These are phyloP conservation scores for Colletotrichum lupini DNA, from an alignment of 2,329 filamentous ascomycete genomes.

Conservation along the genomic window DNA sequence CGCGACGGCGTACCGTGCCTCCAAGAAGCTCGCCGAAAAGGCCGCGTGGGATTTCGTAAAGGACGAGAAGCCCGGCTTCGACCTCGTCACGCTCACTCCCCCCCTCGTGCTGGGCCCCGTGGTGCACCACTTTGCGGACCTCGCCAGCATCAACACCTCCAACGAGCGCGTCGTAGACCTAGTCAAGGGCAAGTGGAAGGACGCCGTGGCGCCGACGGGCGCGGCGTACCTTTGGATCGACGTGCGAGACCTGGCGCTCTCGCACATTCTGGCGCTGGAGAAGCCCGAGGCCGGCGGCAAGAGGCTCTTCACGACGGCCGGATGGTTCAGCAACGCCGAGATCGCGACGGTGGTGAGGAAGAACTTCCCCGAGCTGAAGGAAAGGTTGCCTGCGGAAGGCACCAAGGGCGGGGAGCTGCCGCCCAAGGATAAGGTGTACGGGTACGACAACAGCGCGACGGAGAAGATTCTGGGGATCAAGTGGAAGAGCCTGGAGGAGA, in stretches of 20 bases:
- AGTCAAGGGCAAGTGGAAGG: constrained; percentile 62
- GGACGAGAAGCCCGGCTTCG: constrained; percentile 55
- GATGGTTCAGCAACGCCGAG: constrained; percentile 58
- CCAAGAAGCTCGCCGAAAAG: constrained; percentile 65
- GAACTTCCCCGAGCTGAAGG: constrained; percentile 62
- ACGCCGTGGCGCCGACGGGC: constrained; percentile 53
- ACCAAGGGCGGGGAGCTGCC: constrained; percentile 55
- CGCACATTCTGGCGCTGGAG: constrained; percentile 65
- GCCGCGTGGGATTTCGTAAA: constrained; percentile 65
- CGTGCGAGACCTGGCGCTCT: constrained; percentile 65
- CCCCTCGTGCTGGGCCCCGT: constrained; percentile 55
- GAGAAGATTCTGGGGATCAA: constrained; percentile 70
- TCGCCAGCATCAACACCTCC: constrained; percentile 62
- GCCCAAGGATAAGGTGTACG: constrained; percentile 56
- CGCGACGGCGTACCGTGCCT: constrained; percentile 62
- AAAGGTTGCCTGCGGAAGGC: constrained; percentile 57
- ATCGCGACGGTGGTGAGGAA: constrained; percentile 56
- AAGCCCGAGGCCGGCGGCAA: constrained; percentile 58
- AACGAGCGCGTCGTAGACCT: constrained; percentile 63
- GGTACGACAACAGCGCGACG: constrained; percentile 68
- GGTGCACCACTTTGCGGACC: constrained; percentile 34
- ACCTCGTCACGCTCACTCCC: constrained; percentile 65
- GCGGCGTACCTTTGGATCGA: constrained; percentile 62
- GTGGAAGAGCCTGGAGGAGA: constrained; percentile 71
- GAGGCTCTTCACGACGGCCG: constrained; percentile 61